Percentiles rank a stretch among this genome's conserved stretches.
phyloP scores from a whole-genome alignment of 1,139 yeast genomes.

The Suhomyces yuchorum region DNA sequence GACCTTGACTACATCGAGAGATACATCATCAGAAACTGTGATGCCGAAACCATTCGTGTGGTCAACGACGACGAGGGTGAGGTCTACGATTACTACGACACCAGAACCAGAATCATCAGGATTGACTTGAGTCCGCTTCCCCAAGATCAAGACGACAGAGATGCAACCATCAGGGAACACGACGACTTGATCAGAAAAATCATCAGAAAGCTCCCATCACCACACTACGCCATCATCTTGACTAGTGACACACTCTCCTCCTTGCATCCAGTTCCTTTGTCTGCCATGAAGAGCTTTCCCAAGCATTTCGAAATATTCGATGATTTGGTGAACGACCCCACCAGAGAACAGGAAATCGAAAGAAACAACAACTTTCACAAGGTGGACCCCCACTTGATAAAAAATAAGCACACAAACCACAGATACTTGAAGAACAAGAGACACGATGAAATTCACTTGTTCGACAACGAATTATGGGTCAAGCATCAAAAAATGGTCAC shows the following conservation, averaged over 20 bases:
- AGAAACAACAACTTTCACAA: slow-evolving; percentile 49
- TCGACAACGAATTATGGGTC: slow-evolving; percentile 41
- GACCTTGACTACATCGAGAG: slow-evolving; percentile 52
- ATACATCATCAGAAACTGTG: slow-evolving; percentile 48
- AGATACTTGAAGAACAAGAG: slow-evolving; percentile 36
- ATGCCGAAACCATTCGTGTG: slow-evolving; percentile 45
- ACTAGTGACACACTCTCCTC: slow-evolving; percentile 37
- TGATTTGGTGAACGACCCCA: slow-evolving; percentile 47
- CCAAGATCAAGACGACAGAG: slow-evolving; percentile 26
- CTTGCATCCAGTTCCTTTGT: slow-evolving; percentile 36
- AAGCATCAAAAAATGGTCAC: slow-evolving; percentile 43
- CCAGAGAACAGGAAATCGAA: slow-evolving; percentile 54
- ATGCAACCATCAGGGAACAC: slow-evolving; percentile 31
- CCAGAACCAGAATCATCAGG: slow-evolving; percentile 58
- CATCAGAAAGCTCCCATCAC: slow-evolving; percentile 67
- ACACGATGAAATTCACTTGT: slow-evolving; percentile 40
- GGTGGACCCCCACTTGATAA: slow-evolving; percentile 36
- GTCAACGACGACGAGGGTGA: slow-evolving; percentile 45
- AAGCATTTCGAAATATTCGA: slow-evolving; percentile 45
- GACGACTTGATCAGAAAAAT: slow-evolving; percentile 57
- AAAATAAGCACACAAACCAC: slow-evolving; percentile 35
- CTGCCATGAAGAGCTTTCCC: slow-evolving; percentile 32
- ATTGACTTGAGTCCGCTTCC: slow-evolving; percentile 57
- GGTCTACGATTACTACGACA: slow-evolving; percentile 54
- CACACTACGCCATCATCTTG: slow-evolving; percentile 56